Evolutionary conservation across 2,329 filamentous ascomycete species (phyloP).

Genomic region (Xylaria sp.): DNA sequence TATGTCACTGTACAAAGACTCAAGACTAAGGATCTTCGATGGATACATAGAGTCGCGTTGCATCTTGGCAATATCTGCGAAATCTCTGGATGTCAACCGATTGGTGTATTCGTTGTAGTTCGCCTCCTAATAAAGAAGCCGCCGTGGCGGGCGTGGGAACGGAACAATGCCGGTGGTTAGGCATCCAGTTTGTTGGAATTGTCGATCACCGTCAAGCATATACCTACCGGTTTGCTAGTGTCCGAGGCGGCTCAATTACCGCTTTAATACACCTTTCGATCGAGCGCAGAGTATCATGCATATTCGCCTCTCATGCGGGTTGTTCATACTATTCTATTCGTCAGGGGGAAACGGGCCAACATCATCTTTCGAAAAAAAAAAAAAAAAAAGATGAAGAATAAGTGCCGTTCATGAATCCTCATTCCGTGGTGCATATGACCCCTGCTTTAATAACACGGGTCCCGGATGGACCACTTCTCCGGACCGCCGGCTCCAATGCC

Average conservation of each 20-base stretch:
- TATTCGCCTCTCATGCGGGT: constrained; percentile 24
- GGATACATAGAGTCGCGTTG: neutral
- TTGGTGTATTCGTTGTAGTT: neutral
- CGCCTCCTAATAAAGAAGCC: constrained; percentile 1
- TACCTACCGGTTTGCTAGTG: constrained; percentile 1
- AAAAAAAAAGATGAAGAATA: constrained; percentile 1
- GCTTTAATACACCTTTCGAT: constrained; percentile 1
- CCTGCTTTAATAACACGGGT: constrained; percentile 7
- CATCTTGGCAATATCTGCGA: neutral
- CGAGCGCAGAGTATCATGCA: constrained; percentile 12
- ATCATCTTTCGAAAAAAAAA: constrained; percentile 12
- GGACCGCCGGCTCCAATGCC: constrained; percentile 23
- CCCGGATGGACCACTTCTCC: constrained; percentile 14
- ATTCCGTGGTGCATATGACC: neutral
- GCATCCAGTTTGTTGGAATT: neutral
- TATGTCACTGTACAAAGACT: neutral
- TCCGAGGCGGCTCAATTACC: constrained; percentile 1
- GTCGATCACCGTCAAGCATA: constrained; percentile 3
- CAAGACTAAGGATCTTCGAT: neutral
- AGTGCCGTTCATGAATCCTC: neutral
- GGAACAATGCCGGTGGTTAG: neutral
- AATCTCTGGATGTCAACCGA: neutral
- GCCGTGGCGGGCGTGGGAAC: constrained; percentile 15
- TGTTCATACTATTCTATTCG: neutral
- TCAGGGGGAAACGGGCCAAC: constrained; percentile 9